A percentile compares a stretch with the other conserved stretches of the same genome.
Evolutionary conservation across 768 basidiomycete genomes (phyloP).

Genomic region (Exsudoporus frostii): DNA sequence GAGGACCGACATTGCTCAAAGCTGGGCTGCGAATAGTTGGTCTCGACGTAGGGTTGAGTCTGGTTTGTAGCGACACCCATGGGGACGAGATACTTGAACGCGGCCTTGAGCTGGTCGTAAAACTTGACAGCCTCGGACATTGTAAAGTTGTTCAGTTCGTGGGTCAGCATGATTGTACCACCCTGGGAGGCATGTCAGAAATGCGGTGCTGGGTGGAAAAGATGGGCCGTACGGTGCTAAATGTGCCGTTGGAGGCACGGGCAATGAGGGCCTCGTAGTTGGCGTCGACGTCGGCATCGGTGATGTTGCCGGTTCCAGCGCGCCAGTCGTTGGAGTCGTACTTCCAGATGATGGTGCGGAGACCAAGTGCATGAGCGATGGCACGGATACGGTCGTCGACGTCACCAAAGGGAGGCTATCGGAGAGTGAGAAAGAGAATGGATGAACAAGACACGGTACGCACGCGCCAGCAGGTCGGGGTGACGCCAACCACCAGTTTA

Average conservation of each 20-base stretch:
- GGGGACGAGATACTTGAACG: constrained; percentile 51
- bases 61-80: constrained; percentile 50
- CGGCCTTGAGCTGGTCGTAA: constrained; percentile 41
- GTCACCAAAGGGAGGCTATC: constrained; percentile 61
- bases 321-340: constrained; percentile 76
- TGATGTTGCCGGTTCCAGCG: constrained; percentile 45
- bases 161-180: constrained; percentile 54
- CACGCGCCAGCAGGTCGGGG: constrained; percentile 61
- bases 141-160: constrained; percentile 59
- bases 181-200: constrained; percentile 23
- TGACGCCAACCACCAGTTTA: constrained; percentile 52
- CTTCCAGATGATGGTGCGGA: constrained; percentile 73
- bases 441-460: constrained; percentile 8
- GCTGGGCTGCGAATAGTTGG: constrained; percentile 36
- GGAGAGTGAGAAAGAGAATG: background rate
- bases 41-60: constrained; percentile 52
- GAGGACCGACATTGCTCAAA: constrained; percentile 44
- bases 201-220: background rate
- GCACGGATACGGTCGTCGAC: constrained; percentile 74
- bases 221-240: constrained; percentile 31
- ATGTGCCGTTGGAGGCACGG: constrained; percentile 42
- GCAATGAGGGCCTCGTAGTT: constrained; percentile 55
- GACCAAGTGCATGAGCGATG: constrained; percentile 62
- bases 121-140: constrained; percentile 59
- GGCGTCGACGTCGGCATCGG: constrained; percentile 43